phyloP scores from a whole-genome alignment of 139 green algal species.

The Coelastrella sp. region DNA sequence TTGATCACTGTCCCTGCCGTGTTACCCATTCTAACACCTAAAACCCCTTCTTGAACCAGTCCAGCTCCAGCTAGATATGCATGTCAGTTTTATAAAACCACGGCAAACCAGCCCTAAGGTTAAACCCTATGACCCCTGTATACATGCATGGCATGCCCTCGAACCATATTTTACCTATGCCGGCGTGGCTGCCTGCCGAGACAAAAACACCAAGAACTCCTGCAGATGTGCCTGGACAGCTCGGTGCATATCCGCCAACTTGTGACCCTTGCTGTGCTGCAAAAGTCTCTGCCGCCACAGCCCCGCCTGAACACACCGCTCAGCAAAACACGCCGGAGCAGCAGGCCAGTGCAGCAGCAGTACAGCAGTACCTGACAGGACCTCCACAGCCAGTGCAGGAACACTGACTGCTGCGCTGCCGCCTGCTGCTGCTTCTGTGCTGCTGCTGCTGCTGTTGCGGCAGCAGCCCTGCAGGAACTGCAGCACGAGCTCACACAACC shows the following conservation, averaged over 20 bases:
- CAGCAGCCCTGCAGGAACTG: background rate
- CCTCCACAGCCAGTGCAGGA: background rate
- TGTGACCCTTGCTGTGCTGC: background rate
- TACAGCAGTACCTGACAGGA: conserved; percentile 1
- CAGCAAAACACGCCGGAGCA: background rate
- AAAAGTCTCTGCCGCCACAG: conserved; percentile 21
- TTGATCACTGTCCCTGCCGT: no score
- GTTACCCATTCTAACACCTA: no score
- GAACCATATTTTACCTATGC: background rate
- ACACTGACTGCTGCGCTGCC: background rate
- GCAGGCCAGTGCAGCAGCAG: conserved; percentile 21
- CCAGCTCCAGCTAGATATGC: no score
- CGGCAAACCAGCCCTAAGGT: no score
- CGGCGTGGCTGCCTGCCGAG: background rate
- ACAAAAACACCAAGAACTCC: background rate
- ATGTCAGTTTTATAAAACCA: no score
- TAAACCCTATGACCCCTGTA: no score
- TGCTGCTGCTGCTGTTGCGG: background rate
- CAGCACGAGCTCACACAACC: background rate
- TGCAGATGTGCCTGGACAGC: background rate
- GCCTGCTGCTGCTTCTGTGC: background rate
- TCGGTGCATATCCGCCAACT: background rate
- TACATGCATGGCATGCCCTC: no score
- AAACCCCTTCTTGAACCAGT: no score
- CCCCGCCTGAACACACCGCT: conserved; percentile 6